A percentile compares a stretch with the other conserved stretches of the same genome.
phyloP scores from a whole-genome alignment of 306 rosid species.

The Citrullus colocynthis region DNA sequence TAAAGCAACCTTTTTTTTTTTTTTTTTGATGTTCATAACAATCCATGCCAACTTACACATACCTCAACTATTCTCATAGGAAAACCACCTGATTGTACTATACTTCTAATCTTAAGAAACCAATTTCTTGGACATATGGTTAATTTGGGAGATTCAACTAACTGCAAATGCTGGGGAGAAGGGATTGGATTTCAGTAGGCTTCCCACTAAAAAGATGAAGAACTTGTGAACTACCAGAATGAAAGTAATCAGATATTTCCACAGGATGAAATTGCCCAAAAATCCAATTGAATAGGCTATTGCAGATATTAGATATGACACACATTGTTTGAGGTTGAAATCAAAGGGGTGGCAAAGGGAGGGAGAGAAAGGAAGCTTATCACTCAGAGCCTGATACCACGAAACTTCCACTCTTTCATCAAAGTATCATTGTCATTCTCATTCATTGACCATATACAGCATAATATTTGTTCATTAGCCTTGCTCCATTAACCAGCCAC shows the following conservation, averaged over 20 bases:
- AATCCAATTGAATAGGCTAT: neutral
- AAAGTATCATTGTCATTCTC: neutral
- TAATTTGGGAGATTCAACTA: neutral
- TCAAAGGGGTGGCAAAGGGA: neutral
- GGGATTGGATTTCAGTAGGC: neutral
- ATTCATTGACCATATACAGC: neutral
- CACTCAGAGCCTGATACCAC: neutral
- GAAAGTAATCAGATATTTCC: neutral
- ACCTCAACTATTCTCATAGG: neutral
- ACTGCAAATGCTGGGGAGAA: neutral
- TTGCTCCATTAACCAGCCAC: neutral
- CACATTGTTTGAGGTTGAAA: neutral
- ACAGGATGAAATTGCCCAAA: neutral
- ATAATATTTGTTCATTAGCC: neutral
- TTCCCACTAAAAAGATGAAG: neutral
- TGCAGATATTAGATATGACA: neutral
- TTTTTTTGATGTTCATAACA: no score
- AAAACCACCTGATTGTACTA: neutral
- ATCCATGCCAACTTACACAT: no score
- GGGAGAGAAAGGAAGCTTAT: neutral
- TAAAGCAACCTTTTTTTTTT: no score
- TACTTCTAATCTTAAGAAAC: neutral
- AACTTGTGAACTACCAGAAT: neutral
- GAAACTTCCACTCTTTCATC: neutral
- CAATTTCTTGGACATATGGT: neutral